Conservation (phyloP, 2,329 filamentous ascomycete genomes). For the Cylindrodendrum hubeiense region DNA sequence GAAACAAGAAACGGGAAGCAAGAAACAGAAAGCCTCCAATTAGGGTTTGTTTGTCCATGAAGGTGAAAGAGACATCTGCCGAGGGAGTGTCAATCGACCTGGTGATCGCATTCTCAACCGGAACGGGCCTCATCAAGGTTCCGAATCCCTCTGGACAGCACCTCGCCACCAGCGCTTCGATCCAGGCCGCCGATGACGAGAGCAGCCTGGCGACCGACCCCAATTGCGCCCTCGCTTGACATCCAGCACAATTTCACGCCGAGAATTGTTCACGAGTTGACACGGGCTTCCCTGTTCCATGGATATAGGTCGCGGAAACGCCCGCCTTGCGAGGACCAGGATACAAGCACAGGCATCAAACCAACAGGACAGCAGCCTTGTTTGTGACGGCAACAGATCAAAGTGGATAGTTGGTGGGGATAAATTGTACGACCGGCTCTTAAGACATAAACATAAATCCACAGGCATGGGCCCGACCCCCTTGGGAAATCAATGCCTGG, state of each 20-base stretch:
- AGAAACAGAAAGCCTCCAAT: neutral
- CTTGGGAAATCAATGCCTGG: slow-evolving; percentile 13
- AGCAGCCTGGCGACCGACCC: neutral
- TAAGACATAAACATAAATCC: slow-evolving; percentile 1
- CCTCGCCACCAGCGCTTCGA: neutral
- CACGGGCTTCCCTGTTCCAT: slow-evolving; percentile 9
- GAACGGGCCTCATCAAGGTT: slow-evolving; percentile 3
- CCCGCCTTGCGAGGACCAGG: slow-evolving; percentile 21
- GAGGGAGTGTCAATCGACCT: neutral
- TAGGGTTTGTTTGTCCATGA: neutral
- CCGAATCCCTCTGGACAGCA: neutral
- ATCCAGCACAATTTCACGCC: slow-evolving; percentile 12
- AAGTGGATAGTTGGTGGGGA: slow-evolving; percentile 9
- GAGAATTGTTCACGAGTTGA: slow-evolving; percentile 15
- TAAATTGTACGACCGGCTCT: neutral
- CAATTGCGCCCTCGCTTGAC: slow-evolving; percentile 6
- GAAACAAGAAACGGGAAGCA: too few relatives aligned
- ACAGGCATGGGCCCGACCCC: neutral
- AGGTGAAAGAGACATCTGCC: neutral
- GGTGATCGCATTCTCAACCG: slow-evolving; percentile 7
- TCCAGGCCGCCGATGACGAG: neutral
- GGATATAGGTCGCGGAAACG: slow-evolving; percentile 27
- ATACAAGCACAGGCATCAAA: slow-evolving; percentile 6
- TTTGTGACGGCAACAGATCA: neutral
- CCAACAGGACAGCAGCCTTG: slow-evolving; percentile 1